Base-by-base conservation (phyloP, 441 rosid genomes). In the Melianthus villosus region DNA sequence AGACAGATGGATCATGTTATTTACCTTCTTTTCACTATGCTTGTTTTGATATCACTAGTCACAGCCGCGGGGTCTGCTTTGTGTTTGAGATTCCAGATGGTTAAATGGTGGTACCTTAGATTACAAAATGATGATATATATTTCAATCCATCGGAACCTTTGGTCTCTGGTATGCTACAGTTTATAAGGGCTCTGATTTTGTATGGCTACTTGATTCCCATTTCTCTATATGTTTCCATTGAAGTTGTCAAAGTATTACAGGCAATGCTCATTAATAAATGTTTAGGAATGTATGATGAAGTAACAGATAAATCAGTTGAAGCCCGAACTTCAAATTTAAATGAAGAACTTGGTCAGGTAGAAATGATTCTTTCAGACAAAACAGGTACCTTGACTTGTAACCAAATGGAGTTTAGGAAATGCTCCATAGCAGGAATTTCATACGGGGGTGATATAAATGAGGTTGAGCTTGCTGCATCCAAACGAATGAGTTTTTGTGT, bases 311-410 rank as follows among this genome's bases (percentile, higher is more conserved):
- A 73, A 62, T 94, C 99, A 18, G 96, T 94, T 0, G 64, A 54
- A 25, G 99, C 99, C n/a, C 84, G 96, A 16, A 91, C 99, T 33
- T 91, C 99, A 15, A 91, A 91, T 61, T 72, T 91, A 54, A 91
- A 91, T 34, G 96, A 91, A 72, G 99, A 91, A 65, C 99, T 91
- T 28, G 99, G 99, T 16, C 96, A 91, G 54, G 99, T 91, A 34
- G 93, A 78, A 29, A 85, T 93, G 1, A 71, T 91, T 42, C 91
- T 91, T 38, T 91, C 99, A 0, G 99, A 91, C 61, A 91, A 91
- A 63, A 91, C 99, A 0, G 99, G 99, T 37, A 91, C 99, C 16
- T 59, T 91, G 75, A 91, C 99, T 27, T 91, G 99, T 71, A 91
- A 91, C 61, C 78, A 84, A 18, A 91, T 91, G 99, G 99, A 91